Evolutionary conservation across 116 monocot species (phyloP), one percentile per base, ranked within the genome.

Genomic region (Zostera marina): DNA sequence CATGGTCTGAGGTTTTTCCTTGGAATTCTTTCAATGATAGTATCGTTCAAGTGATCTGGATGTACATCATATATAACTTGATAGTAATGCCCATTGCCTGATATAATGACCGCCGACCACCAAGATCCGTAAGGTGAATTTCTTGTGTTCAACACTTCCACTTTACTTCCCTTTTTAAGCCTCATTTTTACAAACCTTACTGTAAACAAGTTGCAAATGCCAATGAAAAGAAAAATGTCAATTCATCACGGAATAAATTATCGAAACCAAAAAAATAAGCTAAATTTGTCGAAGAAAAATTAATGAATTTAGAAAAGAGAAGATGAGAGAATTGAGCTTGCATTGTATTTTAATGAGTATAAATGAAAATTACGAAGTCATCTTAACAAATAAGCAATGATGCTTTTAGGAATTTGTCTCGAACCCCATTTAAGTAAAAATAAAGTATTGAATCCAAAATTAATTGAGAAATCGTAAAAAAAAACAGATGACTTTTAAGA

Each of bases 111-210:
- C 17, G 74, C 77, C 46, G 43, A 49, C 25, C 74, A 49, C 81
- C 81, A 81, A 11, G 54, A 76, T 26, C 67, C 73, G 8, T 41
- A 58, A 0, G 73, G 71, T 63, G 53, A 54, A 51, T 72, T 71
- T 52, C 22, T 54, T 46, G 60, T 59, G 48, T 70, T 70, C 42
- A 68, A 54, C 12, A 80, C 74, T 63, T 85, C 85, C 48, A 80
- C 69, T 44, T 80, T 71, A 55, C 39, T 64, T 59, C 85, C 85
- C 58, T 80, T 85, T 66, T 72, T 74, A 42, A 77, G 70, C 51
- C 46, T 80, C 80, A 85, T 85, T 19, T 20, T 59, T 21, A 42
- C 41, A 40, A 8, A 32, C 32, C 32, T 51, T 26, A 56, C 9
- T 6, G 2, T n/a, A n/a, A 39, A 38, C 25, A 19, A 38, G 15